Conservation (phyloP, 768 basidiomycete species). For the Pleurotus pulmonarius region DNA sequence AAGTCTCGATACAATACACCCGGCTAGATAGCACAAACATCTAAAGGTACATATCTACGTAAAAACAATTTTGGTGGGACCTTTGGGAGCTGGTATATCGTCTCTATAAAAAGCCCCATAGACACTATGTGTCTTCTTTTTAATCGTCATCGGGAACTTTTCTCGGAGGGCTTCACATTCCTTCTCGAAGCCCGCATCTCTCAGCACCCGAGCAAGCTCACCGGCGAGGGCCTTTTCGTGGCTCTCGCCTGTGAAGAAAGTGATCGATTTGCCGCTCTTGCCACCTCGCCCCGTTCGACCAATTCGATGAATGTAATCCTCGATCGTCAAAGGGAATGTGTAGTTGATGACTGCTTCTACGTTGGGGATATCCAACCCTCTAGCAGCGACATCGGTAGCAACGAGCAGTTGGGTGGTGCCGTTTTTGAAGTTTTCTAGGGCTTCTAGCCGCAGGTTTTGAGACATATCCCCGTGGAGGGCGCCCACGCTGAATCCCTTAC, state of each 20-base stretch:
- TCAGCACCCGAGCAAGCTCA: constrained; percentile 85
- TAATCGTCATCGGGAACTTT: constrained; percentile 94
- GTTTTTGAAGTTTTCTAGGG: constrained; percentile 81
- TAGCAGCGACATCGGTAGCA: constrained; percentile 96
- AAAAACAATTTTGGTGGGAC: constrained; percentile 79
- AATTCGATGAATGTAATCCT: constrained; percentile 89
- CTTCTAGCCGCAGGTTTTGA: constrained; percentile 79
- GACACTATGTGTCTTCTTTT: constrained; percentile 88
- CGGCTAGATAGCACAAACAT: background rate
- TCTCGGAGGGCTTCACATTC: constrained; percentile 58
- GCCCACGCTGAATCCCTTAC: constrained; percentile 73
- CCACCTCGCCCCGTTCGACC: constrained; percentile 93
- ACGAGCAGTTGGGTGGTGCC: constrained; percentile 82
- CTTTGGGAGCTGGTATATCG: constrained; percentile 54
- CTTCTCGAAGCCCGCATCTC: constrained; percentile 79
- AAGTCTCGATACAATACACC: too few species aligned
- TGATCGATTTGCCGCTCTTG: constrained; percentile 85
- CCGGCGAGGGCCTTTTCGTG: constrained; percentile 88
- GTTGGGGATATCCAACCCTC: constrained; percentile 95
- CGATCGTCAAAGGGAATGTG: constrained; percentile 95
- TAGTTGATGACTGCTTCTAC: constrained; percentile 95
- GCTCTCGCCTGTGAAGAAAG: constrained; percentile 92
- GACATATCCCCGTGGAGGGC: constrained; percentile 91
- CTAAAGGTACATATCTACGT: constrained; percentile 14
- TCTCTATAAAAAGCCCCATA: constrained; percentile 87